phyloP scores from a whole-genome alignment of 192 early-diverging fungal species.

The Coemansia nantahalensis region DNA sequence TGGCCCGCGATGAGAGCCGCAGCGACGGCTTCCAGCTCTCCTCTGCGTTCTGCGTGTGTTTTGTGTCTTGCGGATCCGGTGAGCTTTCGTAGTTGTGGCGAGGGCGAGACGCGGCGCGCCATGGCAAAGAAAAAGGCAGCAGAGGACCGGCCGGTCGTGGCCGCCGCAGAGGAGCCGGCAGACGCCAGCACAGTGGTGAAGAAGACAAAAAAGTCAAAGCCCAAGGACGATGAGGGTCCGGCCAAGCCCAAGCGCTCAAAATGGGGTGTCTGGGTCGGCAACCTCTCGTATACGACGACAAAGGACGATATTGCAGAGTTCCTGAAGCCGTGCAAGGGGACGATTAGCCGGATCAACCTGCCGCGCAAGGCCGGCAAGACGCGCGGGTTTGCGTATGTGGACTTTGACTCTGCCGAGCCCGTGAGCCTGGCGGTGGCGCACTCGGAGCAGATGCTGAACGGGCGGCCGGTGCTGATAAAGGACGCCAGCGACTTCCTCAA shows the following conservation, averaged over 20 bases:
- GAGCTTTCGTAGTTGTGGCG: no score
- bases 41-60: no score
- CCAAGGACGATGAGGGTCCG: conserved; percentile 9
- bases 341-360: conserved; percentile 41
- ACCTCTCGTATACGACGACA: conserved; percentile 61
- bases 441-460: conserved; percentile 60
- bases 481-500: conserved; percentile 60
- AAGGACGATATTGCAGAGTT: conserved; percentile 57
- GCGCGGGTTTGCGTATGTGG: conserved; percentile 69
- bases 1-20: no score
- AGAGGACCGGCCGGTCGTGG: not conserved
- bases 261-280: conserved; percentile 72
- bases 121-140: conserved; percentile 40
- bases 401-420: conserved; percentile 58
- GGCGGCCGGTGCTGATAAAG: conserved; percentile 67
- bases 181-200: not conserved
- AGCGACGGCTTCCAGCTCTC: no score
- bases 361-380: conserved; percentile 43
- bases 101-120: no score
- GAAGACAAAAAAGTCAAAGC: conserved; percentile 43
- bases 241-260: conserved; percentile 46
- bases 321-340: conserved; percentile 51
- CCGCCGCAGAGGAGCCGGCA: conserved; percentile 8
- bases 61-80: no score
- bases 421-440: conserved; percentile 59